These are phyloP conservation scores for Myxozyma neglecta DNA, from an alignment of 805 yeast species.

Conservation along the genomic window DNA sequence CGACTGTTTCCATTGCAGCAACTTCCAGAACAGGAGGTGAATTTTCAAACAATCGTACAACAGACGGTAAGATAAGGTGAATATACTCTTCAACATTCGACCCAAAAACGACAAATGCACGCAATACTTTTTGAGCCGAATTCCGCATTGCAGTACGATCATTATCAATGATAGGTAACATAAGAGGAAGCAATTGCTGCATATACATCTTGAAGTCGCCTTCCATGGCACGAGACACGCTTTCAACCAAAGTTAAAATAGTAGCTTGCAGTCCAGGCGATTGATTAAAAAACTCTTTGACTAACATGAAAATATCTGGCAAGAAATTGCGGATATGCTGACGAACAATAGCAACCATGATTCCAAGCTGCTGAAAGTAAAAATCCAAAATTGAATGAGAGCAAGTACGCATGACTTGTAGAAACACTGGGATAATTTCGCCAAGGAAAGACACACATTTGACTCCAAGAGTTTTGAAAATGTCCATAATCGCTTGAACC, in stretches of 20 bases:
- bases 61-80: constrained; percentile 82
- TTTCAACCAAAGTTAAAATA: constrained; percentile 75
- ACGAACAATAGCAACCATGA: constrained; percentile 75
- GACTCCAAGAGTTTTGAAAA: constrained; percentile 83
- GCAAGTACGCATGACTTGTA: constrained; percentile 79
- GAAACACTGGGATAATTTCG: constrained; percentile 83
- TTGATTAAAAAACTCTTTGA: constrained; percentile 66
- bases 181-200: constrained; percentile 71
- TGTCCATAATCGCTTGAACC: constrained; percentile 89
- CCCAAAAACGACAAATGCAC: constrained; percentile 84
- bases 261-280: constrained; percentile 68
- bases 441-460: constrained; percentile 87
- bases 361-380: constrained; percentile 84
- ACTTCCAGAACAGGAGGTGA: constrained; percentile 56
- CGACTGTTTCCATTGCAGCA: constrained; percentile 79
- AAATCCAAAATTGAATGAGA: constrained; percentile 73
- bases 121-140: constrained; percentile 60
- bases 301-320: constrained; percentile 68
- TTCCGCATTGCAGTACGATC: constrained; percentile 55
- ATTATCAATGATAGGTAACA: constrained; percentile 73
- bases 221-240: constrained; percentile 80
- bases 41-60: constrained; percentile 73
- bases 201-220: constrained; percentile 88
- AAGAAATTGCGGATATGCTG: constrained; percentile 87
- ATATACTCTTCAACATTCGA: constrained; percentile 83